Percentiles rank a stretch among this genome's conserved stretches.
These are phyloP conservation scores for Brassica nigra DNA, from an alignment of 345 rosid species.

Conservation along the genomic window DNA sequence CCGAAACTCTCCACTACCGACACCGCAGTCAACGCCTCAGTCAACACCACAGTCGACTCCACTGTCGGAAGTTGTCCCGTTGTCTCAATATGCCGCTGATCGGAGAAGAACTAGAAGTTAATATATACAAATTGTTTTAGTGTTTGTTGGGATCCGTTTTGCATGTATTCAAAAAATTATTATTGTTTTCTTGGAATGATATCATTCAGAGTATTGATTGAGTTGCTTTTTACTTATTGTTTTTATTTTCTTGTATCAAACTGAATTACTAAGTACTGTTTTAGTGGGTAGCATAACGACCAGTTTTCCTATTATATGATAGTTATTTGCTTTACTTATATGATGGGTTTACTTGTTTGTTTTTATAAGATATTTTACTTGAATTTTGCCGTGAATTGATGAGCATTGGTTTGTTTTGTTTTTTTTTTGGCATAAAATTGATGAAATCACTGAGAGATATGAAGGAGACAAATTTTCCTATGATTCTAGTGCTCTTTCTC, in stretches of 20 bases:
- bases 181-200: conserved; percentile 5
- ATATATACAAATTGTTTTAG: neutral
- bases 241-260: neutral
- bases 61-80: conserved; percentile 88
- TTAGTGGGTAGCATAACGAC: too few species aligned
- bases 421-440: too few species aligned
- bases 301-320: too few species aligned
- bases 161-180: neutral
- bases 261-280: neutral
- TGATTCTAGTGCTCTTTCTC: too few species aligned
- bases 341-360: too few species aligned
- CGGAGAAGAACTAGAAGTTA: conserved; percentile 65
- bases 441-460: too few species aligned
- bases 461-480: too few species aligned
- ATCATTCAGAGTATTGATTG: neutral
- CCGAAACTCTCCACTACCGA: conserved; percentile 91
- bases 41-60: conserved; percentile 91
- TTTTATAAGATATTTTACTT: too few species aligned
- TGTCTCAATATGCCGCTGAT: conserved; percentile 88
- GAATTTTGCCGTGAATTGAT: too few species aligned
- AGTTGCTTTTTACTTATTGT: neutral
- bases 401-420: too few species aligned
- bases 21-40: conserved; percentile 61
- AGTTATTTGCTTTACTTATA: too few species aligned
- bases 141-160: neutral